Base-by-base conservation (phyloP, 768 basidiomycete genomes). In the Mycena chlorophos region DNA sequence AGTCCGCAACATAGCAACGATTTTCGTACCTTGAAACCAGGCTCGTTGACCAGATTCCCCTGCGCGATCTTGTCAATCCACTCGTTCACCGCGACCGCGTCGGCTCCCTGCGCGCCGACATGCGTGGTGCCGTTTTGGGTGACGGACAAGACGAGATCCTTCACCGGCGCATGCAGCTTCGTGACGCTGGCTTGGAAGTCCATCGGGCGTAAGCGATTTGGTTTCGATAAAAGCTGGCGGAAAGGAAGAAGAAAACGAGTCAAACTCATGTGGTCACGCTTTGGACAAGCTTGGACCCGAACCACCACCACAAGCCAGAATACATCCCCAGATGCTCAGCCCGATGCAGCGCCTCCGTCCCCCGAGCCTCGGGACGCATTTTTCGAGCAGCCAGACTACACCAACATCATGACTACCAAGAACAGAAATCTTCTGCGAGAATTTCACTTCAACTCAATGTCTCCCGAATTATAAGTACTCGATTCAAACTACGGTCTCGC, bases 1-100 rank as follows among this genome's bases (percentile, higher is more conserved):
- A 45, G 34, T 13, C 27, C 22, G 29, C 3, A 30, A 34, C 25
- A 14, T 26, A 3, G 13, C 34, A 16, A 40, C 20, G n/a, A 10
- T 39, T 71, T 22, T 19, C 22, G 55, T 63, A 86, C 90, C 73
- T 81, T 79, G 20, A 89, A 63, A 43, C 67, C 79, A 16, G 73
- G 68, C 28, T 73, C 69, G 54, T 77, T 78, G 3, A 73, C 76
- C 38, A 85, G 61, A 50, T 81, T 78, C 22, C 78, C 77, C 54
- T 73, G 68, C 13, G 73, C 77, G 20, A 85, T 78, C 67, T 82
- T 88, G 58, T 83, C 82, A 63, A 92, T 82, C 89, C 91, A 93
- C 55, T 71, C 73, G 22, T 74, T 66, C 26, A 93, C 83, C 64
- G 89, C 86, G 43, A 75, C 71, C 69, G 82, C 75, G 64, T 89